Evolutionary conservation across 805 yeast species (phyloP), one percentile per base, ranked within the genome.

Genomic region (Ogataea minuta): DNA sequence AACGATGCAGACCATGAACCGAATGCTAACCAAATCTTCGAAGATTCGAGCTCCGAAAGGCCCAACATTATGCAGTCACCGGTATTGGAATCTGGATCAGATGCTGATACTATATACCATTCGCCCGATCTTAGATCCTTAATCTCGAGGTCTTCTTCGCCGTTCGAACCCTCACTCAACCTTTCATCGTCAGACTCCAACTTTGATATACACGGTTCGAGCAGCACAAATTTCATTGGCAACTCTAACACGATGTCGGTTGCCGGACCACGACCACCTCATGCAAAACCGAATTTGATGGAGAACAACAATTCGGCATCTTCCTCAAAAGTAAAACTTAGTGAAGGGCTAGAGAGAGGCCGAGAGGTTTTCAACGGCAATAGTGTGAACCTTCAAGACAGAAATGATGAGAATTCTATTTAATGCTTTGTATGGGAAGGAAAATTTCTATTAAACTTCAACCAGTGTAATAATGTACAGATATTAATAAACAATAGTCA

Each of bases 351-450:
- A 15, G 48, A 43, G 9, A 57, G 58, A 16, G 71, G 69, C 15
- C 59, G 74, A 24, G 54, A 64, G 19, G 74, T 79, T 1, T 79
- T 76, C 50, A 79, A 79, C 50, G 84, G 84, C 1, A 80, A 79
- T 52, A 68, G 65, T 12, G 54, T 76, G 25, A 70, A 68, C 44
- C 50, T 79, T 33, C 79, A 78, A 48, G 80, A 76, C 47, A 31
- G 25, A 26, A 43, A 38, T 23, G 39, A 41, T 10, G 76, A 76
- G 23, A 46, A 60, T 8, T n/a, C 21, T 13, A 13, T 9, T 31
- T 7, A 30, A 17, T 21, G 9, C 13, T 9, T 14, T 4, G 34
- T 24, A 11, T 9, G 14, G 13, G 14, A 23, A 19, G 21, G 5
- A 6, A 29, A 8, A 29, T 9, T 9, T 19, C 16, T 11, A 19